Base-by-base conservation (phyloP, 164 flowering plant genomes). In the Protea cynaroides region DNA sequence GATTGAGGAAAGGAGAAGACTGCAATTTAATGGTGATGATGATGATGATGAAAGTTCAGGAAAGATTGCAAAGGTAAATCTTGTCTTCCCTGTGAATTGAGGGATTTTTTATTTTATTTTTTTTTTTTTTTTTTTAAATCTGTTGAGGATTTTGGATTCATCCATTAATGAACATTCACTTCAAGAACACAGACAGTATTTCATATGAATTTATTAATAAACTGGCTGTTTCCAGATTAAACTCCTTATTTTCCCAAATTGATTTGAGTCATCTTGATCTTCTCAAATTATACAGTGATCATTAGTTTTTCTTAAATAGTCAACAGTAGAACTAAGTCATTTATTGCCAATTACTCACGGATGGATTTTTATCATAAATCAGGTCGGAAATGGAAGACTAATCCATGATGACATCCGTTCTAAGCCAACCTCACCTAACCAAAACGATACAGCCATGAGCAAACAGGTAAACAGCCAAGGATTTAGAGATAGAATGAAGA, bases 1-100 rank as follows among this genome's bases (percentile, higher is more conserved):
- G 24, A 37, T 59, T 52, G 66, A 52, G 51, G 74, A 70, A 59
- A 74, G 70, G 58, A 72, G 69, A 66, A 64, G 62, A 53, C 50
- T 11, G 23, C 44, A 40, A n/a, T 52, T 55, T 25, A 52, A 23
- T 65, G 62, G 17, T 29, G 69, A 56, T 56, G 58, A 66, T 10
- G 67, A 67, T 29, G 69, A 56, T 56, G 58, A 66, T 10, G 67
- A 67, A 3, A 59, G 43, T 13, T 23, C 17, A 43, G 38, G 49
- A 43, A 61, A 59, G 38, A 9, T 2, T 47, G 36, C 25, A 24
- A 62, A 25, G 24, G 57, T 43, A 11, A 53, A 49, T 40, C 58
- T 15, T 56, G 8, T 14, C 37, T 10, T 22, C 22, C 5, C n/a
- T n/a, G n/a, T n/a, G n/a, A n/a, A n/a, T n/a, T n/a, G n/a, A n/a